Evolutionary conservation across 2,329 filamentous ascomycete species (phyloP).

Genomic region (Arthroderma sp.): DNA sequence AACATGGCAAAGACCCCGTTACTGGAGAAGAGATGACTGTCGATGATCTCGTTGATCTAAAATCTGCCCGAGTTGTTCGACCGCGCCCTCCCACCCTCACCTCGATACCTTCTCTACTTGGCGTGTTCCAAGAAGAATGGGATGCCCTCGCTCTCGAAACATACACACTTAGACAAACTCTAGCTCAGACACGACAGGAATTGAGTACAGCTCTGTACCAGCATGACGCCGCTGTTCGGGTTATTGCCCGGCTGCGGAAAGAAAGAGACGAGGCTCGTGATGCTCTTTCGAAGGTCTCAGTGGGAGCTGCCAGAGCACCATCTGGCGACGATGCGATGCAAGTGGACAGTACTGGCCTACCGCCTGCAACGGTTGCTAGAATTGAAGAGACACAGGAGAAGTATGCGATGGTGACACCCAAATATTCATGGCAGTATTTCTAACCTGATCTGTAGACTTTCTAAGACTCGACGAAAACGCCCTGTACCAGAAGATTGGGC

Average conservation of each 20-base stretch:
- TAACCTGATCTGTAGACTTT: conserved; percentile 47
- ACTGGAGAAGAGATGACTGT: conserved; percentile 70
- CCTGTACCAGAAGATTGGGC: conserved; percentile 76
- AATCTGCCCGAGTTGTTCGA: conserved; percentile 68
- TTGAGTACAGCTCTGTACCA: conserved; percentile 89
- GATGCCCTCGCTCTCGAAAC: conserved; percentile 84
- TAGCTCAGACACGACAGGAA: conserved; percentile 83
- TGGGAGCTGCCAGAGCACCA: conserved; percentile 43
- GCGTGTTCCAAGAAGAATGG: conserved; percentile 97
- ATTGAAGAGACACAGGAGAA: conserved; percentile 69
- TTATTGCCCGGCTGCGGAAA: conserved; percentile 79
- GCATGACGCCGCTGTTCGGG: conserved; percentile 89
- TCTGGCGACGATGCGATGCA: conserved; percentile 75
- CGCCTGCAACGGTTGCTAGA: conserved; percentile 55
- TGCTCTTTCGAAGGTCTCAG: conserved; percentile 71
- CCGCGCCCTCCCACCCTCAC: conserved; percentile 87
- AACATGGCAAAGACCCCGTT: conserved; percentile 84
- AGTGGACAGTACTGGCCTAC: conserved; percentile 66
- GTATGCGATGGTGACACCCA: conserved; percentile 38
- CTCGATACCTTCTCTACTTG: conserved; percentile 86
- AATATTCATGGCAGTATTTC: neutral
- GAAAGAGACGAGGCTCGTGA: conserved; percentile 88
- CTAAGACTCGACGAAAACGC: conserved; percentile 79
- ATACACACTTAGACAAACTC: conserved; percentile 78
- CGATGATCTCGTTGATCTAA: conserved; percentile 80